Evolutionary conservation across 1,284 basidiomycete species (phyloP).

Genomic region (Cerioporus squamosus): DNA sequence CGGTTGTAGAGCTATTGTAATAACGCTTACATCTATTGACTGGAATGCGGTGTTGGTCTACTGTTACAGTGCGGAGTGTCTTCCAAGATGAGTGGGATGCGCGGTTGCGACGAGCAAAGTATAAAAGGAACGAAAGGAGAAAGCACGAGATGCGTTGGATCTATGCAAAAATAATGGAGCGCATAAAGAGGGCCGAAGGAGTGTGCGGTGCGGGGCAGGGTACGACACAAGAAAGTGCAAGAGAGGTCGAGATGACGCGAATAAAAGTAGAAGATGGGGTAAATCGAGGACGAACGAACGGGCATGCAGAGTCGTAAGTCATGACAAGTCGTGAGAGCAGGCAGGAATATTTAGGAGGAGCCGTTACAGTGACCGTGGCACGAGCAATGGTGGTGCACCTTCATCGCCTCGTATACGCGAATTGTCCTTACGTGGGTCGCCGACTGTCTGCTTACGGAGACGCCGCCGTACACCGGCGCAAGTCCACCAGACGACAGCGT

Average conservation of each 20-base stretch:
- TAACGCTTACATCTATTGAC: slow-evolving; percentile 2
- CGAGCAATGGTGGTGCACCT: slow-evolving; percentile 13
- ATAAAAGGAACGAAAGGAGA: no score
- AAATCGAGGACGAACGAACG: no score
- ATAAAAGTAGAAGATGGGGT: no score
- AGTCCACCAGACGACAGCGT: background rate
- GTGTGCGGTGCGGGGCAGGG: background rate
- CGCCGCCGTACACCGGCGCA: slow-evolving; percentile 12
- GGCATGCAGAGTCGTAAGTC: background rate
- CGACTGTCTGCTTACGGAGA: slow-evolving; percentile 7
- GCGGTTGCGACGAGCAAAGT: background rate
- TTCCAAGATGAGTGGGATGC: background rate
- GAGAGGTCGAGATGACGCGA: background rate
- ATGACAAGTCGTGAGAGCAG: background rate
- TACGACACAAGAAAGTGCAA: background rate
- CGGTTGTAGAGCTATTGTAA: slow-evolving; percentile 13
- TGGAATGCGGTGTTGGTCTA: background rate
- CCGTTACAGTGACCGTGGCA: slow-evolving; percentile 3
- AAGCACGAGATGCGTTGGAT: no score
- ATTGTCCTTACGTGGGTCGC: slow-evolving; percentile 56
- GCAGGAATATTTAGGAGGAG: slow-evolving; percentile 1
- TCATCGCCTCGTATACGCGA: slow-evolving; percentile 55
- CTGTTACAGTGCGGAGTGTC: background rate
- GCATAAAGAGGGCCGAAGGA: background rate
- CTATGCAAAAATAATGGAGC: no score